Evolutionary conservation across 345 rosid species (phyloP), one percentile per base, ranked within the genome.

Genomic region (Abelmoschus esculentus): DNA sequence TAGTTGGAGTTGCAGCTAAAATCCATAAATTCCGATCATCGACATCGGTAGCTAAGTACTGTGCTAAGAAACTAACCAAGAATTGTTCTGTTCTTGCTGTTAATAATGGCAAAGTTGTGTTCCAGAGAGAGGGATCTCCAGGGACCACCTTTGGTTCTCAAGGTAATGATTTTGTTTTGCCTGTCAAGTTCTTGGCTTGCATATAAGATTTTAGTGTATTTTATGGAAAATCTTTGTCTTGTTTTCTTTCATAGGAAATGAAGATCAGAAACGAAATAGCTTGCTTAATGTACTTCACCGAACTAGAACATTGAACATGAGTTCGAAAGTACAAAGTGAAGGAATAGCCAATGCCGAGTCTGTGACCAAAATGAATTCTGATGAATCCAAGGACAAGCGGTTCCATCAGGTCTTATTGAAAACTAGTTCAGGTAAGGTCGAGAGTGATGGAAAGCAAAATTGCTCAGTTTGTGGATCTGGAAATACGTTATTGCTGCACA

Each of bases 31-130:
- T 95, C 76, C 80, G 86, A 44, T 87, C 96, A 7, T 74, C 93
- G 3, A 74, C 84, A 6, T 86, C 92, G 3, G 69, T 87, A 14
- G 99, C 97, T 50, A 95, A 95, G 83, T 91, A 95, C 74, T 84
- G 96, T 52, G 91, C 96, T 0, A 86, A 77, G 75, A 91, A 90
- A 72, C 77, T 95, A 50, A 61, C 96, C 0, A 86, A 81, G 32
- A 80, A 73, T 66, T 85, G 80, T 26, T 86, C 86, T 55, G 85
- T 95, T 70, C 71, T 83, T 66, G 96, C 97, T 47, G 95, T 91
- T 29, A 76, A 76, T 66, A 87, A 86, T 64, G 96, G 97, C 66
- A 91, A 90, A 81, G 77, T 91, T 55, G 60, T 86, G 53, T 95
- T 77, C 72, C 85, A 85, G 26, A 86, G 79, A 79, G 96, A 88